A percentile compares a stretch with the other conserved stretches of the same genome.
Conservation (phyloP, 805 yeast genomes). For the Lipomyces kockii region DNA sequence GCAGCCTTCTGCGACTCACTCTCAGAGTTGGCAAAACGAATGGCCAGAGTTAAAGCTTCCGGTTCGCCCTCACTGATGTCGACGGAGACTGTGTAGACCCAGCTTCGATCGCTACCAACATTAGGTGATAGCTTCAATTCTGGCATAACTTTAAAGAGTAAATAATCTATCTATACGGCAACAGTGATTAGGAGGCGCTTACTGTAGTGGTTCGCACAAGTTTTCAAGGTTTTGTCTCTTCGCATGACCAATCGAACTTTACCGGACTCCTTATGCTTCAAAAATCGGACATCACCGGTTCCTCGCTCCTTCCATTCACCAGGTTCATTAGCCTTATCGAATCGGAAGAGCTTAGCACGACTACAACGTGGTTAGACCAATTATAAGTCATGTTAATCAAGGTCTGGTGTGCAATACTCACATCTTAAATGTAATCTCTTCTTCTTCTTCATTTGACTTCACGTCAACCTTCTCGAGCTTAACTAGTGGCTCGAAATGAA, state of each 20-base stretch:
- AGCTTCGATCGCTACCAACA: conserved; percentile 95
- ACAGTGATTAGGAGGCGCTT: conserved; percentile 33
- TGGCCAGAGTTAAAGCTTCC: conserved; percentile 95
- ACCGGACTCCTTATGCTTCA: conserved; percentile 79
- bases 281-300: conserved; percentile 95
- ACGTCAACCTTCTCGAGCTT: conserved; percentile 95
- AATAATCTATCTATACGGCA: neutral
- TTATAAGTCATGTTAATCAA: neutral
- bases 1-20: conserved; percentile 31
- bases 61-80: conserved; percentile 95
- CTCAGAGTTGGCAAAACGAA: conserved; percentile 69
- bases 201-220: conserved; percentile 95
- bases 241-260: conserved; percentile 95
- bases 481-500: conserved; percentile 95
- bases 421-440: conserved; percentile 79
- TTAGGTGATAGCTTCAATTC: conserved; percentile 70
- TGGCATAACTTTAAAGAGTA: conserved; percentile 31
- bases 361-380: conserved; percentile 34
- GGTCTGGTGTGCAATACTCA: conserved; percentile 37
- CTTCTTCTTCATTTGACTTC: conserved; percentile 92
- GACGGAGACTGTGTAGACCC: conserved; percentile 96
- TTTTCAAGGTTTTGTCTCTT: conserved; percentile 97
- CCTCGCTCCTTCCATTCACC: conserved; percentile 99
- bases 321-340: conserved; percentile 56
- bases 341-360: conserved; percentile 92